These are phyloP conservation scores for Picochlorum sp. DNA, from an alignment of 139 green algal genomes.

Conservation along the genomic window DNA sequence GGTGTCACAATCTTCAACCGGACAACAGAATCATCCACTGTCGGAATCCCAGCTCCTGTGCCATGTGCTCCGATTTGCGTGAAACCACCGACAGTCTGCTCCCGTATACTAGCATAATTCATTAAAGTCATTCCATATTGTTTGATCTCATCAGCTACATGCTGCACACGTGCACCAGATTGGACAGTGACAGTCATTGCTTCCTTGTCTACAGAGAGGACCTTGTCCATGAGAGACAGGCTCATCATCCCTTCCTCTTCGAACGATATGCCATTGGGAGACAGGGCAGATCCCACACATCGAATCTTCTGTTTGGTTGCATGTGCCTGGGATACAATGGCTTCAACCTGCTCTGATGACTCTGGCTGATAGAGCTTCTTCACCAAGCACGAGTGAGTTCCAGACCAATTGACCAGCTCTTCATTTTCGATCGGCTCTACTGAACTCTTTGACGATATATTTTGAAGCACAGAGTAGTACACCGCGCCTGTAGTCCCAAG, in stretches of 20 bases:
- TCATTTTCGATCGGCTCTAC: neutral
- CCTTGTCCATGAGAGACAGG: slow-evolving; percentile 79
- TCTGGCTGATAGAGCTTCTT: slow-evolving; percentile 65
- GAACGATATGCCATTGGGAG: slow-evolving; percentile 86
- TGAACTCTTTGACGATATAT: neutral
- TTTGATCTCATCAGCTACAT: slow-evolving; percentile 60
- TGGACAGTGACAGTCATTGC: slow-evolving; percentile 15
- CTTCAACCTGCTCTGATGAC: slow-evolving; percentile 71
- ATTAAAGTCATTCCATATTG: slow-evolving; percentile 81
- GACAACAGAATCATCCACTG: slow-evolving; percentile 88
- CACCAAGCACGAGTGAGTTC: slow-evolving; percentile 63
- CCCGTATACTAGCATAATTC: slow-evolving; percentile 92
- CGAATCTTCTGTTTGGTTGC: slow-evolving; percentile 48
- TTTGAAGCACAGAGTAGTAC: slow-evolving; percentile 14
- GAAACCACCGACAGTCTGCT: slow-evolving; percentile 93
- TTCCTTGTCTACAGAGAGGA: slow-evolving; percentile 70
- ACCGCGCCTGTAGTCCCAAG: neutral
- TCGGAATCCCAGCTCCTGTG: slow-evolving; percentile 81
- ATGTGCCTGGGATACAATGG: slow-evolving; percentile 56
- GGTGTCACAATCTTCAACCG: slow-evolving; percentile 85
- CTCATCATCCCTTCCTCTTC: slow-evolving; percentile 76
- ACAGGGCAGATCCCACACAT: slow-evolving; percentile 72
- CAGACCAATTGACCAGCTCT: slow-evolving; percentile 85
- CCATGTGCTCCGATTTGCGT: slow-evolving; percentile 87
- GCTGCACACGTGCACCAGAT: slow-evolving; percentile 39